A percentile compares a stretch with the other conserved stretches of the same genome.
Evolutionary conservation across 2,329 filamentous ascomycete species (phyloP).

Genomic region (Westerdykella ornata): DNA sequence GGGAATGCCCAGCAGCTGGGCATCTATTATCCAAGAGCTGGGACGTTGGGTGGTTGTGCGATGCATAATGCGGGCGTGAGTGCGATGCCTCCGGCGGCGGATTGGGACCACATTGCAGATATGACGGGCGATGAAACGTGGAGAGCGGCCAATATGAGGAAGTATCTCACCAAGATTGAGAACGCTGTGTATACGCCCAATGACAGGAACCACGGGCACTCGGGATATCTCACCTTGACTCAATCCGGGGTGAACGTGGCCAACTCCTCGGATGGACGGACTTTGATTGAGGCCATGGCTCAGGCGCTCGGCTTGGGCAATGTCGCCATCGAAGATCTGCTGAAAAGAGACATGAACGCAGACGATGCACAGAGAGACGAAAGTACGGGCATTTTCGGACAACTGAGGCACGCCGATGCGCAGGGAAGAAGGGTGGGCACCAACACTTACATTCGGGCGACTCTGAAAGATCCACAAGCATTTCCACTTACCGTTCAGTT

Average conservation of each 20-base stretch:
- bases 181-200: conserved; percentile 21
- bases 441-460: conserved; percentile 46
- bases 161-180: conserved; percentile 42
- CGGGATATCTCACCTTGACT: conserved; percentile 25
- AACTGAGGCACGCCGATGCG: conserved; percentile 22
- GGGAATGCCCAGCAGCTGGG: conserved; percentile 46
- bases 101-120: conserved; percentile 52
- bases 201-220: conserved; percentile 19
- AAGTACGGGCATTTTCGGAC: conserved; percentile 18
- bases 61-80: conserved; percentile 51
- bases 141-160: conserved; percentile 52
- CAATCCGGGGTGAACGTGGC: conserved; percentile 14
- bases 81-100: conserved; percentile 50
- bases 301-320: conserved; percentile 12
- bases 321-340: conserved; percentile 9
- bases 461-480: conserved; percentile 38
- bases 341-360: conserved; percentile 18
- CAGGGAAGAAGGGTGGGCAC: conserved; percentile 19
- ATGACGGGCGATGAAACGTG: conserved; percentile 55
- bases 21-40: conserved; percentile 53
- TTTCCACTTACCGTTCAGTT: conserved; percentile 27
- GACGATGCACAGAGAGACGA: conserved; percentile 14
- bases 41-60: conserved; percentile 52
- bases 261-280: conserved; percentile 11
- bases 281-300: conserved; percentile 9